Percentiles rank a stretch among this genome's conserved stretches.
These are phyloP conservation scores for Arctostaphylos glauca DNA, from an alignment of 148 eudicot genomes.

Conservation along the genomic window DNA sequence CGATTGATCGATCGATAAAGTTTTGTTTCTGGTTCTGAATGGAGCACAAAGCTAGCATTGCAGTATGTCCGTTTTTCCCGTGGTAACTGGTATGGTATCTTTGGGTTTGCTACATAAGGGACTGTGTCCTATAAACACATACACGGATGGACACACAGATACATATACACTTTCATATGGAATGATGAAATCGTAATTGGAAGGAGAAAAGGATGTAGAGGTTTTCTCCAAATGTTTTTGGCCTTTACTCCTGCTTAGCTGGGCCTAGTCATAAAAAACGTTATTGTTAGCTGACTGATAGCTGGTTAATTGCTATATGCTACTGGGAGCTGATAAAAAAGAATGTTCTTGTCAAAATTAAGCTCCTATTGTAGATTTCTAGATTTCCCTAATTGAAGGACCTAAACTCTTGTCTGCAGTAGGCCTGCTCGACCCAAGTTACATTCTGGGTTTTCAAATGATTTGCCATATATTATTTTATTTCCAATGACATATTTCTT, in stretches of 20 bases:
- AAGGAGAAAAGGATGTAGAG: neutral
- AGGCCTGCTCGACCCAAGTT: neutral
- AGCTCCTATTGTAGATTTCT: neutral
- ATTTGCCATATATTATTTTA: neutral
- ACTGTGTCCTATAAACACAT: neutral
- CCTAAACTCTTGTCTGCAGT: neutral
- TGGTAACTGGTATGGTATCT: neutral
- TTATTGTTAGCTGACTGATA: neutral
- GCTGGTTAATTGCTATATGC: neutral
- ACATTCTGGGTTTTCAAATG: neutral
- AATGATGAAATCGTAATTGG: neutral
- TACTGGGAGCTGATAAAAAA: neutral
- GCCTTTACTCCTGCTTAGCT: neutral
- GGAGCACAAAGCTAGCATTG: neutral
- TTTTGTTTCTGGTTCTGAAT: neutral
- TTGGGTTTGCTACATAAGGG: neutral
- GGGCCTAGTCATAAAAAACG: neutral
- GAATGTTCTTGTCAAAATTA: neutral
- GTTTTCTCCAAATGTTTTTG: neutral
- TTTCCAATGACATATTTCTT: conserved; percentile 5
- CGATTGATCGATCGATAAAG: neutral
- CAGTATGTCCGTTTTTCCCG: neutral
- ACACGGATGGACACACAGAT: neutral
- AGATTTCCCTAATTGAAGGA: neutral
- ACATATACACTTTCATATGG: neutral